Percentiles rank a stretch among this genome's conserved stretches.
Conservation (phyloP, 2,329 filamentous ascomycete species). For the Aspergillus spinulosporus region DNA sequence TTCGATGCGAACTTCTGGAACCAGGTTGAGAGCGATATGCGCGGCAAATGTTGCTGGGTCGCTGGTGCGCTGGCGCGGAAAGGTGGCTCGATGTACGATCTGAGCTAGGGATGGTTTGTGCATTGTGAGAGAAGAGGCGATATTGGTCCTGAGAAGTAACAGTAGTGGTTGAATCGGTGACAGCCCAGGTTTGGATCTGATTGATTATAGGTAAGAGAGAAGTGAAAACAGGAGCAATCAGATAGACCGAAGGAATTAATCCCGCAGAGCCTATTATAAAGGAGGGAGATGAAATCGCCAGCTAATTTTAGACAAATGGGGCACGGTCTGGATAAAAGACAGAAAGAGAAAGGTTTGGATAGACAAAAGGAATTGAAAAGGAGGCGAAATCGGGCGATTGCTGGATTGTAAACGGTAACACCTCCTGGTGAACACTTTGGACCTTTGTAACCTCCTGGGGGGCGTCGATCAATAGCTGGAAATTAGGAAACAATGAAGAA, state of each 20-base stretch:
- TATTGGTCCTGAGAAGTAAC: not conserved
- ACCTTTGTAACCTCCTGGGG: slow-evolving; percentile 8
- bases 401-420: slow-evolving; percentile 1
- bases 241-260: slow-evolving; percentile 2
- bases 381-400: slow-evolving; percentile 5
- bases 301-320: slow-evolving; percentile 19
- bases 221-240: slow-evolving; percentile 5
- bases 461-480: slow-evolving; percentile 22
- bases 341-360: slow-evolving; percentile 3
- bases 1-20: slow-evolving; percentile 65
- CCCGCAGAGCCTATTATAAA: slow-evolving; percentile 14
- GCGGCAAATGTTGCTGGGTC: slow-evolving; percentile 61
- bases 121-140: slow-evolving; percentile 47
- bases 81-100: slow-evolving; percentile 60
- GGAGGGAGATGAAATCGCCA: slow-evolving; percentile 16
- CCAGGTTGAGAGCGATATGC: slow-evolving; percentile 62
- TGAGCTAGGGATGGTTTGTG: slow-evolving; percentile 61
- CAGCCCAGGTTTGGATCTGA: slow-evolving; percentile 1
- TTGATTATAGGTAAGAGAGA: not conserved
- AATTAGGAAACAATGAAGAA: slow-evolving; percentile 13
- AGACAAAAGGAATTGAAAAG: slow-evolving; percentile 11
- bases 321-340: not conserved
- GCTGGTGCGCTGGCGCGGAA: slow-evolving; percentile 56
- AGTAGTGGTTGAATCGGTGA: not conserved
- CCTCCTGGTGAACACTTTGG: slow-evolving; percentile 8